Percentiles rank a stretch among this genome's conserved stretches.
These are phyloP conservation scores for Colletotrichum sp. DNA, from an alignment of 2,329 filamentous ascomycete genomes.

Conservation along the genomic window DNA sequence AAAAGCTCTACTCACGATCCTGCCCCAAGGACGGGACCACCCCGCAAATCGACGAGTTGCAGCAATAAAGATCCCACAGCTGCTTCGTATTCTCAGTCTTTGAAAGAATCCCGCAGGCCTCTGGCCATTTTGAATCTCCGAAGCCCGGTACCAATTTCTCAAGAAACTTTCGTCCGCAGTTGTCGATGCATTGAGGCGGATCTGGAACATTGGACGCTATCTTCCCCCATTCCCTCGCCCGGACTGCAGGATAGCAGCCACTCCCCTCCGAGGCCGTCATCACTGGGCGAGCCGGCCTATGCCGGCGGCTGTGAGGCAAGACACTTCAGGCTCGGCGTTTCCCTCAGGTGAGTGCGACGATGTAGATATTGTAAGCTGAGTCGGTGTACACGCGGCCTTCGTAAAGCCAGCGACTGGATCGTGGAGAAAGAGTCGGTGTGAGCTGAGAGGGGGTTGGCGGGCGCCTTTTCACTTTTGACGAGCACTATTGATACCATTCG, in stretches of 20 bases:
- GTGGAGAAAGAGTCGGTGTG: background rate
- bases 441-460: background rate
- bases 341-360: background rate
- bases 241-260: background rate
- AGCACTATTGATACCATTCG: background rate
- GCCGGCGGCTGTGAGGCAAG: background rate
- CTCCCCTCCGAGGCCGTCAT: background rate
- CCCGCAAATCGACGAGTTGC: conserved; percentile 54
- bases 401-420: background rate
- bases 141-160: conserved; percentile 28
- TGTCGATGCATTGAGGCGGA: conserved; percentile 35
- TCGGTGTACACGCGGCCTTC: background rate
- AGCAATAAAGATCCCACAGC: conserved; percentile 52
- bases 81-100: conserved; percentile 26
- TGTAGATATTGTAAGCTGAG: background rate
- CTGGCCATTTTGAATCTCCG: conserved; percentile 30
- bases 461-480: background rate
- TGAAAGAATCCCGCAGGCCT: conserved; percentile 35
- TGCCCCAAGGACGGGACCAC: conserved; percentile 37
- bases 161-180: conserved; percentile 38
- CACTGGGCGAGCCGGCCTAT: background rate
- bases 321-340: background rate
- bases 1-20: conserved; percentile 46
- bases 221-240: conserved; percentile 29
- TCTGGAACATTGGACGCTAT: conserved; percentile 31